A percentile compares a stretch with the other conserved stretches of the same genome.
Evolutionary conservation across 495 filamentous ascomycete genomes (phyloP).

Genomic region (Lophiotrema nucula): DNA sequence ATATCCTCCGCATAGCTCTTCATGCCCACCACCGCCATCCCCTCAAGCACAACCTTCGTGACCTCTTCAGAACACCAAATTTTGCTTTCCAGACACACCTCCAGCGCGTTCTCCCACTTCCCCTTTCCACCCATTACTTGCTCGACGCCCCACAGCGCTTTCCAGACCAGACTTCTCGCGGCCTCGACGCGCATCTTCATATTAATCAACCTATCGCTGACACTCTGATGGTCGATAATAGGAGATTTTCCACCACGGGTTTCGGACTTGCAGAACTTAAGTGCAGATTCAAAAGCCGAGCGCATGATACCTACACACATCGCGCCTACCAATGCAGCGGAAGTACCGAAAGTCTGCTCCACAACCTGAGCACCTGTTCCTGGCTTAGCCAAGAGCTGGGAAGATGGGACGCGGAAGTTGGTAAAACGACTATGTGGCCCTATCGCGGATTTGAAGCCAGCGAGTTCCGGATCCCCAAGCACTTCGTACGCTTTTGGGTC

Average conservation of each 20-base stretch:
- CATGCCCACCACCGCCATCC: slow-evolving; percentile 52
- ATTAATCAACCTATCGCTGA: slow-evolving; percentile 52
- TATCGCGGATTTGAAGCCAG: slow-evolving; percentile 49
- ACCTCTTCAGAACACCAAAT: slow-evolving; percentile 52
- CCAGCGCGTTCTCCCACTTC: slow-evolving; percentile 44
- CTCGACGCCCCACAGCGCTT: slow-evolving; percentile 48
- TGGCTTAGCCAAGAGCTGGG: slow-evolving; percentile 48
- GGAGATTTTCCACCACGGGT: slow-evolving; percentile 44
- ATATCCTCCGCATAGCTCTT: slow-evolving; percentile 46
- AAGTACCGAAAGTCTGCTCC: slow-evolving; percentile 44
- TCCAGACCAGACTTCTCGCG: slow-evolving; percentile 53
- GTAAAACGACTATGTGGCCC: slow-evolving; percentile 51
- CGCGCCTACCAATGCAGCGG: slow-evolving; percentile 52
- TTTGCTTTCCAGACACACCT: slow-evolving; percentile 53
- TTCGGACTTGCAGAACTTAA: slow-evolving; percentile 50
- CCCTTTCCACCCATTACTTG: slow-evolving; percentile 42
- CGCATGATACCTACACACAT: slow-evolving; percentile 56
- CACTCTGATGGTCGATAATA: slow-evolving; percentile 50
- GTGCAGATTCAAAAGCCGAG: slow-evolving; percentile 52
- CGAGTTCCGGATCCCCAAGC: slow-evolving; percentile 43
- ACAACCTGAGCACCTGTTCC: slow-evolving; percentile 46
- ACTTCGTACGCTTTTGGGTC: slow-evolving; percentile 44
- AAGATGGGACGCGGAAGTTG: slow-evolving; percentile 48
- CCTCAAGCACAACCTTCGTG: slow-evolving; percentile 48
- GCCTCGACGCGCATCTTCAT: slow-evolving; percentile 57